These are phyloP conservation scores for Vanrija sp. DNA, from an alignment of 1,284 basidiomycete species.

Conservation along the genomic window DNA sequence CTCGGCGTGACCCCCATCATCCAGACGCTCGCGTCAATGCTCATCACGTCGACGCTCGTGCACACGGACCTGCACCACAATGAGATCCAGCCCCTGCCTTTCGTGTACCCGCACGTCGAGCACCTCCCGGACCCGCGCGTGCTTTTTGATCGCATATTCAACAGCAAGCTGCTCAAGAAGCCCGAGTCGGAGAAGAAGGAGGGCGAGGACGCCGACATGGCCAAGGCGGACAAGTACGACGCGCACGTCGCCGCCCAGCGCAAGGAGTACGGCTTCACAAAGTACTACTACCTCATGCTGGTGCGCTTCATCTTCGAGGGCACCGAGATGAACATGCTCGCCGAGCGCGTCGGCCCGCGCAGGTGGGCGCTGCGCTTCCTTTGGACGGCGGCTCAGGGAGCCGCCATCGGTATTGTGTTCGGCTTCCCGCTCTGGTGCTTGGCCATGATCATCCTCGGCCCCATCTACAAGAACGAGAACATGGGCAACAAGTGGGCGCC, in stretches of 20 bases:
- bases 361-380: constrained; percentile 35
- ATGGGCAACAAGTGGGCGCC: constrained; percentile 47
- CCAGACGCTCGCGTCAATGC: constrained; percentile 44
- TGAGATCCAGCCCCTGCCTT: constrained; percentile 43
- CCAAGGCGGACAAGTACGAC: background rate
- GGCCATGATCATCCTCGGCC: constrained; percentile 46
- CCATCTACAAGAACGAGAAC: constrained; percentile 43
- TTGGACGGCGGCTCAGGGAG: constrained; percentile 46
- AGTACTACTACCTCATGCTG: constrained; percentile 43
- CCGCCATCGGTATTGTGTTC: constrained; percentile 42
- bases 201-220: background rate
- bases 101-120: constrained; percentile 49
- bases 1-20: constrained; percentile 50
- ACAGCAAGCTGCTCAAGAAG: background rate
- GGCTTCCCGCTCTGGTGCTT: constrained; percentile 48
- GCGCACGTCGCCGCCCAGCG: background rate
- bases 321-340: constrained; percentile 47
- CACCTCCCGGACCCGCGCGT: constrained; percentile 44
- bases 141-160: constrained; percentile 17
- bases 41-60: constrained; percentile 49
- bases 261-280: constrained; percentile 9
- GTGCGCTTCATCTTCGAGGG: constrained; percentile 50
- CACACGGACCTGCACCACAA: constrained; percentile 48
- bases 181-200: background rate
- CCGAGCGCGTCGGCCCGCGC: constrained; percentile 17